A percentile compares a stretch with the other conserved stretches of the same genome.
These are phyloP conservation scores for Lactarius sanguifluus DNA, from an alignment of 768 basidiomycete species.

Conservation along the genomic window DNA sequence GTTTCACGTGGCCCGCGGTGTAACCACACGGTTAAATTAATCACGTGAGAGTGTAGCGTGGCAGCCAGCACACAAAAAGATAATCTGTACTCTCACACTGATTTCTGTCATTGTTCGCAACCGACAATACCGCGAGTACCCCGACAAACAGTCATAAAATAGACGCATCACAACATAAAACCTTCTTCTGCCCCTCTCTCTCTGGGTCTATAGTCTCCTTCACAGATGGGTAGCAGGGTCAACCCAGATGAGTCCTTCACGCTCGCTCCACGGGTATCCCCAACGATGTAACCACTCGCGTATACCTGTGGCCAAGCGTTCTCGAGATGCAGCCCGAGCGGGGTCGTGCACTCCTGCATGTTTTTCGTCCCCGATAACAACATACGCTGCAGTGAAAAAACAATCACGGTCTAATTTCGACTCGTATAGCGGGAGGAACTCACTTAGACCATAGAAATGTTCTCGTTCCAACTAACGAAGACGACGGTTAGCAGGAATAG, in stretches of 20 bases:
- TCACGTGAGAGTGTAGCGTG: neutral
- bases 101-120: slow-evolving; percentile 1
- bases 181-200: slow-evolving; percentile 1
- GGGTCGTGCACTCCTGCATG: slow-evolving; percentile 91
- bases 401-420: neutral
- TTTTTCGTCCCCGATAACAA: slow-evolving; percentile 94
- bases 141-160: slow-evolving; percentile 17
- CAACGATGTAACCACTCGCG: slow-evolving; percentile 91
- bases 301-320: slow-evolving; percentile 81
- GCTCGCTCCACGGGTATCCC: slow-evolving; percentile 96
- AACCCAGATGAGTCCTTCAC: slow-evolving; percentile 86
- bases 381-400: slow-evolving; percentile 55
- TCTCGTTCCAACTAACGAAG: slow-evolving; percentile 73
- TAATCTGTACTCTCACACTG: slow-evolving; percentile 3
- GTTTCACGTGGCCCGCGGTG: slow-evolving; percentile 17
- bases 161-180: slow-evolving; percentile 19
- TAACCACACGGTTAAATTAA: slow-evolving; percentile 1
- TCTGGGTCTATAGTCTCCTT: slow-evolving; percentile 25
- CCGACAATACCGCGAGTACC: slow-evolving; percentile 7
- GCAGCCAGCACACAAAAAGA: no score
- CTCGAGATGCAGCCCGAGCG: slow-evolving; percentile 76
- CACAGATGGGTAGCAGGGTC: slow-evolving; percentile 75
- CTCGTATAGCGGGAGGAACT: slow-evolving; percentile 31
- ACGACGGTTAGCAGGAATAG: neutral
- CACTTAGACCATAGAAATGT: slow-evolving; percentile 83